These are phyloP conservation scores for Codiaeum variegatum DNA, from an alignment of 441 rosid species.

Conservation along the genomic window DNA sequence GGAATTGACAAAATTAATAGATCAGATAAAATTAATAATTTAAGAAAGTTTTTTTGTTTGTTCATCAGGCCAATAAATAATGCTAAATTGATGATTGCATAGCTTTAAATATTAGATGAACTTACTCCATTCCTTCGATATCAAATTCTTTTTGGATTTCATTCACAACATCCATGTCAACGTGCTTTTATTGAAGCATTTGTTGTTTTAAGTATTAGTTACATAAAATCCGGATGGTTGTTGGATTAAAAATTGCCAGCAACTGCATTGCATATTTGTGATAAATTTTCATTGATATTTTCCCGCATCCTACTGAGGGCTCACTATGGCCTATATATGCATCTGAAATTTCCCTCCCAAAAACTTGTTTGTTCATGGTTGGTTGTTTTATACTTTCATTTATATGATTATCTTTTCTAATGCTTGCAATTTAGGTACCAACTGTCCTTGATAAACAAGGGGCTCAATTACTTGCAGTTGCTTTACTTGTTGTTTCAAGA, in stretches of 20 bases:
- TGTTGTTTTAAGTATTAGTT: not conserved
- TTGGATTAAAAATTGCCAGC: not conserved
- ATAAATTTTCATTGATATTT: not conserved
- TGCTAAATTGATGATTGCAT: not conserved
- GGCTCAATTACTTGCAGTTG: slow-evolving; percentile 77
- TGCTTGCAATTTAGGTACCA: slow-evolving; percentile 58
- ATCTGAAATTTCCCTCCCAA: not conserved
- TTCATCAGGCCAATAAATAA: not conserved
- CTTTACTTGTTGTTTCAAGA: slow-evolving; percentile 86
- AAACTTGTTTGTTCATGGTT: not conserved
- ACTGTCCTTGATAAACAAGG: slow-evolving; percentile 92
- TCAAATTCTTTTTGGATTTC: not conserved
- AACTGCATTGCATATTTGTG: not conserved
- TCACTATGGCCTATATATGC: not conserved
- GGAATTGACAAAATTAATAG: not conserved
- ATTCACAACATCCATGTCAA: not conserved
- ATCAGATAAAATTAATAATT: not conserved
- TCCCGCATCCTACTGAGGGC: not conserved
- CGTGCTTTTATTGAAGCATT: not conserved
- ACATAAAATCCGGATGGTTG: not conserved
- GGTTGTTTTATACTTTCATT: not conserved
- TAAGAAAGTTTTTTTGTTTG: not conserved
- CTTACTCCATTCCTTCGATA: not conserved
- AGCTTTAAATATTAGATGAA: not conserved
- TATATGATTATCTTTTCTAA: not conserved